Percentiles rank a stretch among this genome's conserved stretches.
phyloP scores from a whole-genome alignment of 2,329 filamentous ascomycete species.

The Falciphora oryzae region DNA sequence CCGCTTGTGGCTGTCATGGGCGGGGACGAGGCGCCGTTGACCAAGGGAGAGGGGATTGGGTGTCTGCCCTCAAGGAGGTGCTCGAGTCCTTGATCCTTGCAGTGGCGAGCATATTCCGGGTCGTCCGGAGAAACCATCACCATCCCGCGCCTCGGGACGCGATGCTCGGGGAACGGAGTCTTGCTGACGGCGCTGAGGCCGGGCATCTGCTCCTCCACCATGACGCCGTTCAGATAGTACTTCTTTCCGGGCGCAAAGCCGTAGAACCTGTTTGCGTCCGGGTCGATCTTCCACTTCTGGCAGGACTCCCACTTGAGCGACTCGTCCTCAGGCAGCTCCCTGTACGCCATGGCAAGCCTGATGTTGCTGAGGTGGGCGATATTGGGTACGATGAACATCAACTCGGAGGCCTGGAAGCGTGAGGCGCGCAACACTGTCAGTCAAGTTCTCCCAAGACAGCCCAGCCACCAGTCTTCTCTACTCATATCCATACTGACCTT shows the following conservation, averaged over 20 bases:
- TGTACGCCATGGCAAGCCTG: slow-evolving; percentile 51
- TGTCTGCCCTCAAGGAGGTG: slow-evolving; percentile 43
- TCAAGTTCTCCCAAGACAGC: neutral
- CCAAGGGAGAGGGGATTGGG: slow-evolving; percentile 8
- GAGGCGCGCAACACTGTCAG: neutral
- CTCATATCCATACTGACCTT: slow-evolving; percentile 37
- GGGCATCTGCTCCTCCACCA: slow-evolving; percentile 47
- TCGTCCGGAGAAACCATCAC: slow-evolving; percentile 48
- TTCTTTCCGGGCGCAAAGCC: slow-evolving; percentile 52
- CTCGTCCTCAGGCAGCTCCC: slow-evolving; percentile 51
- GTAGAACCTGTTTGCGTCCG: slow-evolving; percentile 43
- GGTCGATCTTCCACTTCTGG: slow-evolving; percentile 55
- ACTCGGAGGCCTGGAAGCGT: slow-evolving; percentile 49
- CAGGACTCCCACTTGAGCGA: slow-evolving; percentile 33
- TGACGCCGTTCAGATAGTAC: slow-evolving; percentile 51
- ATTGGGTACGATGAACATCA: slow-evolving; percentile 52
- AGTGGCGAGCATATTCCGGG: slow-evolving; percentile 50
- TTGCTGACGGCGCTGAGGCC: slow-evolving; percentile 41
- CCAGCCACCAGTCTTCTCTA: slow-evolving; percentile 15
- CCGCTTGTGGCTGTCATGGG: slow-evolving; percentile 8
- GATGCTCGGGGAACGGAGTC: slow-evolving; percentile 48
- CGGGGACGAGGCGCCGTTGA: slow-evolving; percentile 26
- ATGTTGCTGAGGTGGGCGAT: slow-evolving; percentile 53
- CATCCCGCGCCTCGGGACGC: slow-evolving; percentile 50
- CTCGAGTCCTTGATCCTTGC: slow-evolving; percentile 50